Evolutionary conservation across 305 asterid species (phyloP).

Genomic region (Rubia balearica): DNA sequence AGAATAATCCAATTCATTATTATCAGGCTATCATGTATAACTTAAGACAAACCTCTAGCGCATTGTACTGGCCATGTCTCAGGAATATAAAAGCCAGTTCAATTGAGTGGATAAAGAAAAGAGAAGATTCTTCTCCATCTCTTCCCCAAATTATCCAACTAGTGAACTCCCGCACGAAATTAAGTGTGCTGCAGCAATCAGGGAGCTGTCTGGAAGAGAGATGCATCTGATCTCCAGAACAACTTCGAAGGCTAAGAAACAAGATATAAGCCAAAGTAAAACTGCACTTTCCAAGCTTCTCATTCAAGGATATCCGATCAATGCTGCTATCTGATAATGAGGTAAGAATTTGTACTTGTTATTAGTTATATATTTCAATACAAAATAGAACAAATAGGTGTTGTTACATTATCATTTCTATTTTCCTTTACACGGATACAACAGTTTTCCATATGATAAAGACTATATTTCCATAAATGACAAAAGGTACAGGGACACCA

Average conservation of each 20-base stretch:
- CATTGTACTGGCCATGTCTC: constrained; percentile 69
- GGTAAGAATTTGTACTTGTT: constrained; percentile 15
- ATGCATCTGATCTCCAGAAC: constrained; percentile 38
- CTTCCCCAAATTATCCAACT: constrained; percentile 95
- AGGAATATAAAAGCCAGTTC: constrained; percentile 71
- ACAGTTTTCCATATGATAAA: not conserved
- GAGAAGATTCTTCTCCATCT: constrained; percentile 65
- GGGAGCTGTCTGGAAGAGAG: constrained; percentile 39
- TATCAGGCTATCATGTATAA: constrained; percentile 5
- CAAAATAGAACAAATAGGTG: not conserved
- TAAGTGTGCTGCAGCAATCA: constrained; percentile 49
- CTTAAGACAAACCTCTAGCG: constrained; percentile 59
- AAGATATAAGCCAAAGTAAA: constrained; percentile 70
- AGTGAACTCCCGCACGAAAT: constrained; percentile 59
- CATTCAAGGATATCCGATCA: constrained; percentile 58
- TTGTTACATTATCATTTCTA: not conserved
- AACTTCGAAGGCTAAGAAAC: constrained; percentile 46
- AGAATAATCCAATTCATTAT: constrained; percentile 18
- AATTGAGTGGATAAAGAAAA: constrained; percentile 68
- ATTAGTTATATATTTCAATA: not conserved
- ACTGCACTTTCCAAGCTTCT: constrained; percentile 77
- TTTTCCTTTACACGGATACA: not conserved
- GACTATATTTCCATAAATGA: not conserved
- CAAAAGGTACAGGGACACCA: not conserved
- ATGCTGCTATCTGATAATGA: constrained; percentile 50